Evolutionary conservation across 2,329 filamentous ascomycete genomes (phyloP), one percentile per base, ranked within the genome.

Genomic region (Fusarium hainanense): DNA sequence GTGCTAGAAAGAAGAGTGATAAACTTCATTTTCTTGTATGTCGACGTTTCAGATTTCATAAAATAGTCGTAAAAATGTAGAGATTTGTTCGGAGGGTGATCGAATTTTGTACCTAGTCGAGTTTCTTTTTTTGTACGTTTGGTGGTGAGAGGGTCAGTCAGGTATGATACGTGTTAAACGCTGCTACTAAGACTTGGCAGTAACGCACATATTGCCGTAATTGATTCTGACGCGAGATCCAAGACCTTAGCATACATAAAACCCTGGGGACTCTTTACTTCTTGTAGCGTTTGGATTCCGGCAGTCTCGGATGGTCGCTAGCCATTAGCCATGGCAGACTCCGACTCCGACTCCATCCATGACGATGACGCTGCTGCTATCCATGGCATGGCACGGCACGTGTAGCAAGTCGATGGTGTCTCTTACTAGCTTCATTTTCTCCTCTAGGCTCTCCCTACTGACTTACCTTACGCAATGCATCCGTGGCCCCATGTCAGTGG

Each of bases 21-120:
- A 8, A 74, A 30, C 50, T 50, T 76, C 74, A 76, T 76, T 16
- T 59, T 40, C 21, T 25, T 16, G 13, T n/a, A n/a, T 37, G n/a
- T 37, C 10, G 34, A n/a, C 10, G 54, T 12, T 44, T 25, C n/a
- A 42, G 30, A 4, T 16, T 46, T 48, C 21, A n/a, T 46, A 10
- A 10, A 23, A 20, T 25, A 40, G 18, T 16, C 8, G 20, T 46
- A n/a, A 27, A 18, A 7, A 27, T 21, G 12, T 7, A 37, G 10
- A 37, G 37, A 37, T 20, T 30, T 28, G 27, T 40, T 50, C 21
- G 49, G 23, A 40, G n/a, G 48, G 21, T 21, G 21, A 5, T 18
- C 8, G 21, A 18, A 16, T 14, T 50, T 25, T 37, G 28, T 34
- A 23, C 16, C 21, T 50, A 18, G 18, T 13, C 12, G 13, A 27